Evolutionary conservation across 2,329 filamentous ascomycete genomes (phyloP), one percentile per base, ranked within the genome.

Genomic region (Colletotrichum abscissum): DNA sequence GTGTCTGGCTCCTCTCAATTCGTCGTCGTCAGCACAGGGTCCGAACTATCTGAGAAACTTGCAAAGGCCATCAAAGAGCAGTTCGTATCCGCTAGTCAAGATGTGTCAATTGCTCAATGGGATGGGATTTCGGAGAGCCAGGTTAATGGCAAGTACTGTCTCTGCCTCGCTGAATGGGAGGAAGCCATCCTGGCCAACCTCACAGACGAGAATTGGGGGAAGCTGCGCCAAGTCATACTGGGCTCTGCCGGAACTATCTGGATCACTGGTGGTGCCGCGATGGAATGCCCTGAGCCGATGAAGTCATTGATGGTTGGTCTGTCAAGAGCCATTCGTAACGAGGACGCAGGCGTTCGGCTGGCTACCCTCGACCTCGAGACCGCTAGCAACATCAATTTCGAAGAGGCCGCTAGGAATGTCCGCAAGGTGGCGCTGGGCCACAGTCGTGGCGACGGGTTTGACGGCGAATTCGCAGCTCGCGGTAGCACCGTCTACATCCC

Each of bases 241-340:
- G 33, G 66, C 22, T 69, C 74, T 3, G 54, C 69, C 4, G 72
- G 73, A 5, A 67, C 66, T 1, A 69, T 75, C 19, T 75, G 73
- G 69, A 49, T 75, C 22, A 75, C 74, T 1, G 68, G 74, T 1
- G 74, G 74, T 1, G 64, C 69, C 3, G 68, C 72, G 3, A 72
- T 75, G 72, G 63, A 75, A 2, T 69, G 72, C 19, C 22, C 72
- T 16, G 49, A 70, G 6, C 74, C 74, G 24, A 52, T 68, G 57
- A 68, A 63, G 52, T 68, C 64, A 9, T 35, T 72, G 9, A 72
- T 72, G 64, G 57, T 68, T 19, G 75, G 75, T 14, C 65, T 76
- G 5, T 54, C 74, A 8, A 56, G 75, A 26, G 70, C 72, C 26
- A 67, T 76, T 54, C 69, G 75, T n/a, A 75, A 75, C 35, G 75